Evolutionary conservation across 345 rosid genomes (phyloP), one percentile per base, ranked within the genome.

Genomic region (Salix udensis): DNA sequence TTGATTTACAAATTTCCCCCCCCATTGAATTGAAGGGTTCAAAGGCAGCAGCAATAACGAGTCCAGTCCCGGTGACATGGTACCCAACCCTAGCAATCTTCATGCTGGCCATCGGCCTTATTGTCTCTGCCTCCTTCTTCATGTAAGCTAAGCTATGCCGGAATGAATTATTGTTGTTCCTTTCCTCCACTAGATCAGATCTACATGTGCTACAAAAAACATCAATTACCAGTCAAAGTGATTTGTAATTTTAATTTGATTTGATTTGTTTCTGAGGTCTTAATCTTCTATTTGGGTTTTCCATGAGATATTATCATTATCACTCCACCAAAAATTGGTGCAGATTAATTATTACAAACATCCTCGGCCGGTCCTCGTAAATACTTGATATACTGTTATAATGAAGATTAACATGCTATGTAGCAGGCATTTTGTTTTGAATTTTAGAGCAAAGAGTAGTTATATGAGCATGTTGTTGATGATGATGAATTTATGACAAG

Each of bases 71-170:
- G 26, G 92, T 70, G 60, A 79, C 87, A 67, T 76, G 86, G 91
- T 91, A 94, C 70, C 94, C 97, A 68, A 75, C 89, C 52, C 81
- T 91, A 16, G 83, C 98, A 6, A 76, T 90, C 68, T 65, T 85
- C 73, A 89, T 89, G 87, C 86, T 91, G 26, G 74, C 92, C 37
- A 78, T 91, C 70, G 98, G 98, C 30, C 97, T 93, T 72, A 31
- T 91, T 64, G 77, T 91, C 76, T 87, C 97, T 7, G 97, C 98
- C 61, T 76, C 90, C 74, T 91, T 93, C 89, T 93, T 91, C 92
- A 90, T 91, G 98, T 93, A 81, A 84, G 89, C 73, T 76, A 34
- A 4, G 37, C 39, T 65, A 34, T 65, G 39, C 11, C 31, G 28
- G 23, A 55, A 65, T 15, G 37, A 34, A 65, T 65, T 34, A 6